Evolutionary conservation across 352 stramenopile species (phyloP), one percentile per base, ranked within the genome.

Genomic region (Phytophthora fragariaefolia): DNA sequence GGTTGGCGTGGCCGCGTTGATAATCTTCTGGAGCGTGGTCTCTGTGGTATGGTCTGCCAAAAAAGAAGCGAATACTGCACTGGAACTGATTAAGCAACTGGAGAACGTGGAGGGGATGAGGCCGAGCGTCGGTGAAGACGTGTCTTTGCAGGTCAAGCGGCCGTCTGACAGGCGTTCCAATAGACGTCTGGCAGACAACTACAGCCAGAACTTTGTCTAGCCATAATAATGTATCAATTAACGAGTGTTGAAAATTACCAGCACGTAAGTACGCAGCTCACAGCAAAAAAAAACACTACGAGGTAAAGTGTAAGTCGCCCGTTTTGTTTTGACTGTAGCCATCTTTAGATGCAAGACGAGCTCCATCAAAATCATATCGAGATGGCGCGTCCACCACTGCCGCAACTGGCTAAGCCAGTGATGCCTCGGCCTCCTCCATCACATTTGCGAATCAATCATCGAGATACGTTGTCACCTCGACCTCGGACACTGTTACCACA

Each of bases 171-270:
- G 36, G 51, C 55, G 13, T 30, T 70, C 48, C 42, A 53, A 68
- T 45, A 69, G 51, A 54, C 68, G 54, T 1, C 65, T 62, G 43
- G 58, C 30, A 38, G 56, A 68, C 23, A 68, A 73, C 52, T 71
- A 71, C 38, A 76, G 69, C 42, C 60, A 71, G 24, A 75, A 75
- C 20, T 75, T 75, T n/a, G 30, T 75, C 38, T 75, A 75, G 42
- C 22, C 17, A 34, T 58, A 48, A 60, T 60, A 52, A 42, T 34
- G 42, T 45, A 45, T 23, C 18, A n/a, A n/a, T n/a, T n/a, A n/a
- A n/a, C n/a, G n/a, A n/a, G n/a, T n/a, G n/a, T n/a, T n/a, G n/a
- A n/a, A n/a, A n/a, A n/a, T n/a, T n/a, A n/a, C n/a, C n/a, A n/a
- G n/a, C n/a, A n/a, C n/a, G n/a, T n/a, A n/a, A n/a, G n/a, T n/a